Percentiles rank a stretch among this genome's conserved stretches.
Evolutionary conservation across 805 yeast species (phyloP).

Genomic region (Lipomyces yamadae): DNA sequence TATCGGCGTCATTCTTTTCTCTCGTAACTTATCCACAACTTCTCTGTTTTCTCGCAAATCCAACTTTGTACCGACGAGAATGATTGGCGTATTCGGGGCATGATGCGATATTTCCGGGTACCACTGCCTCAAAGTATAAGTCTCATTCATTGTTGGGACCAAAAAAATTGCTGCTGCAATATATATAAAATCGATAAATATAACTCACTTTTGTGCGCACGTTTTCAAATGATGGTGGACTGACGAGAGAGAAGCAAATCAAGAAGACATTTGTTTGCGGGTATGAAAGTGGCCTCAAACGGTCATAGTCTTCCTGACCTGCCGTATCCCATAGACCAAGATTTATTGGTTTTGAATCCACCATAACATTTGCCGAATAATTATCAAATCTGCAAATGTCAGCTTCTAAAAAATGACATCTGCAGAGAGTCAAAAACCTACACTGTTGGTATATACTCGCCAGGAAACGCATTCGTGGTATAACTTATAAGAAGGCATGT

Average conservation of each 20-base stretch:
- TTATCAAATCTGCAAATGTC: conserved; percentile 63
- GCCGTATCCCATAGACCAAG: conserved; percentile 96
- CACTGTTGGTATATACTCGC: conserved; percentile 92
- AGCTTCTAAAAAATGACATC: neutral
- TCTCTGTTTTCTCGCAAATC: conserved; percentile 85
- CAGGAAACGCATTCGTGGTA: conserved; percentile 91
- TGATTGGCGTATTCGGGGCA: conserved; percentile 68
- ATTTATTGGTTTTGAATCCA: conserved; percentile 79
- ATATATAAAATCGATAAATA: neutral
- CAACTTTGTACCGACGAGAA: conserved; percentile 85
- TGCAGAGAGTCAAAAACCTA: conserved; percentile 11
- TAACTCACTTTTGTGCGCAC: conserved; percentile 62
- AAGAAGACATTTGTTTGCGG: conserved; percentile 91
- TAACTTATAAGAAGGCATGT: conserved; percentile 86
- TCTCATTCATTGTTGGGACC: neutral
- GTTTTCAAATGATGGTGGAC: conserved; percentile 78
- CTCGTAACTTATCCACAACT: conserved; percentile 65
- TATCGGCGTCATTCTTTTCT: conserved; percentile 66
- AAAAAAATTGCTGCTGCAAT: too few species aligned
- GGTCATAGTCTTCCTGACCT: conserved; percentile 90
- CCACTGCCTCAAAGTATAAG: conserved; percentile 50
- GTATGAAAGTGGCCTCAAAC: conserved; percentile 85
- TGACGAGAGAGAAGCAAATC: conserved; percentile 82
- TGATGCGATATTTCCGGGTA: conserved; percentile 86
- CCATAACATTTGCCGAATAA: conserved; percentile 83